Conservation (phyloP, 371 early-diverging fungal genomes). For the Aphelidium insulamus region DNA sequence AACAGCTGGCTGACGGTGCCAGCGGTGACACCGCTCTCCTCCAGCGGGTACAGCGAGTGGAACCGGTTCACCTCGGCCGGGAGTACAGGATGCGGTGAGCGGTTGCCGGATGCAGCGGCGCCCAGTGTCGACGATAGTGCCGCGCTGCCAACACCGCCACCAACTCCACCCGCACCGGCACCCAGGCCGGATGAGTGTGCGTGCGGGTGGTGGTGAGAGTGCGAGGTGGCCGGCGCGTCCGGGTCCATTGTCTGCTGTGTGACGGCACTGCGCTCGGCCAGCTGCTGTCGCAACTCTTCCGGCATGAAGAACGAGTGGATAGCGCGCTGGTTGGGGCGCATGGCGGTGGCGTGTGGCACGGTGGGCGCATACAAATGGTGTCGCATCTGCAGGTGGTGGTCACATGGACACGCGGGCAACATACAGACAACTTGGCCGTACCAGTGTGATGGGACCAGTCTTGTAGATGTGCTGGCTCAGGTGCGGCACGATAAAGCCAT, state of each 20-base stretch:
- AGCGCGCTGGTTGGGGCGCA: conserved; percentile 45
- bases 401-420: too few species aligned
- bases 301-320: conserved; percentile 60
- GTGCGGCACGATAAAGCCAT: too few species aligned
- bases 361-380: conserved; percentile 51
- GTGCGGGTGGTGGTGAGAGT: neutral
- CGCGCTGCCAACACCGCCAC: conserved; percentile 12
- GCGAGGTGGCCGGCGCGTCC: conserved; percentile 8
- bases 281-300: conserved; percentile 49
- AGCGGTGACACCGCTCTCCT: conserved; percentile 16
- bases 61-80: conserved; percentile 57
- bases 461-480: too few species aligned
- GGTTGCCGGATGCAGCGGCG: neutral
- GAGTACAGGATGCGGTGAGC: conserved; percentile 12
- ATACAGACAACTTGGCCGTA: too few species aligned
- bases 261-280: conserved; percentile 46
- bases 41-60: conserved; percentile 57
- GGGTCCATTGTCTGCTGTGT: conserved; percentile 25
- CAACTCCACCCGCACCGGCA: neutral
- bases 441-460: too few species aligned
- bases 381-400: conserved; percentile 24
- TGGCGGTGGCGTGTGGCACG: conserved; percentile 40
- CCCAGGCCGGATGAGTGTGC: conserved; percentile 1
- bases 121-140: neutral
- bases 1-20: conserved; percentile 30